phyloP scores from a whole-genome alignment of 164 flowering plant species.

The Litsea cubeba region DNA sequence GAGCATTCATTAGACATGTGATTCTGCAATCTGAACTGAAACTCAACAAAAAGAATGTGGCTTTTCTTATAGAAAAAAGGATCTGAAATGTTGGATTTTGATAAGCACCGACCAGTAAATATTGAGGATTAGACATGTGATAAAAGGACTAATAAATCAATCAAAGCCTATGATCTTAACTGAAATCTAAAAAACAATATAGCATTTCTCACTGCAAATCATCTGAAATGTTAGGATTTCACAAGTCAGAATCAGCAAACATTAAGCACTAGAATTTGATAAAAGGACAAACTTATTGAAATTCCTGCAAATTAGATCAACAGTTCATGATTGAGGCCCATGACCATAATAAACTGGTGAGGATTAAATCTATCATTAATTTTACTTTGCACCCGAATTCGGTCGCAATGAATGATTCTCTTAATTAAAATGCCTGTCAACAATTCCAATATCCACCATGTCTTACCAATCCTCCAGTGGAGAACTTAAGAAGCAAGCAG shows the following conservation, averaged over 20 bases:
- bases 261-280: no score
- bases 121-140: not conserved
- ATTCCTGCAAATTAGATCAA: no score
- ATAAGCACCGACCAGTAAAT: not conserved
- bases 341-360: no score
- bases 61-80: not conserved
- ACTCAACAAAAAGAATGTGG: not conserved
- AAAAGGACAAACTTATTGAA: no score
- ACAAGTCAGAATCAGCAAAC: no score
- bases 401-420: no score
- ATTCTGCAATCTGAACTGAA: not conserved
- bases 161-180: not conserved
- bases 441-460: not conserved
- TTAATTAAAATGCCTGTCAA: not conserved
- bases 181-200: no score
- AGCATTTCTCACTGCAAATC: no score
- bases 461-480: slow-evolving; percentile 44
- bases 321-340: no score
- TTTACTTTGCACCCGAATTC: no score
- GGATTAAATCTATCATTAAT: no score
- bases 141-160: not conserved
- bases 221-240: no score
- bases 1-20: not conserved
- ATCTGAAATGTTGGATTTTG: not conserved
- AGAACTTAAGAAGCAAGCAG: slow-evolving; percentile 34